phyloP scores from a whole-genome alignment of 495 filamentous ascomycete species.

The Hyaloscypha bicolor region DNA sequence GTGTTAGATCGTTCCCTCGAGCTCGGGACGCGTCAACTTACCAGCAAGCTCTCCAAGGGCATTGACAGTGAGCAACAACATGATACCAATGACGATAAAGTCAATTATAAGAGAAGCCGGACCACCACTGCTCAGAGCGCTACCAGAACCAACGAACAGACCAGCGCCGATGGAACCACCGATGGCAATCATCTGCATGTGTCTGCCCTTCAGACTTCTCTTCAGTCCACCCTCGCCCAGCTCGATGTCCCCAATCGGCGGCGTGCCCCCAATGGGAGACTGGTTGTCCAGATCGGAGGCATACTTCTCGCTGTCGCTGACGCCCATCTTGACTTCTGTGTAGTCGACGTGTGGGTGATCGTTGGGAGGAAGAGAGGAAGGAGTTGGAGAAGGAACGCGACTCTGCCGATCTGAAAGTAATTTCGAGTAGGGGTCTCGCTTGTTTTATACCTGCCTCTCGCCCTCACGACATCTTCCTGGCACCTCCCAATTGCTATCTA shows the following conservation, averaged over 20 bases:
- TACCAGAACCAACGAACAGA: constrained; percentile 86
- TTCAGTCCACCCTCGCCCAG: constrained; percentile 11
- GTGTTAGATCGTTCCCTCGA: constrained; percentile 18
- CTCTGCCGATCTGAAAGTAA: neutral
- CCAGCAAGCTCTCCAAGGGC: constrained; percentile 93
- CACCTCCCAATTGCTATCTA: constrained; percentile 19
- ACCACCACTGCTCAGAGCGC: constrained; percentile 75
- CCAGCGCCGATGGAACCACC: constrained; percentile 96
- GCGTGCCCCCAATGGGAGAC: neutral
- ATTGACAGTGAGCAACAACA: constrained; percentile 92
- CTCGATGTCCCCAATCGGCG: constrained; percentile 17
- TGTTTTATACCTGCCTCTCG: neutral
- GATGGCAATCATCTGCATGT: constrained; percentile 97
- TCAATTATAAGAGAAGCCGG: constrained; percentile 89
- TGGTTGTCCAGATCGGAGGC: constrained; percentile 13
- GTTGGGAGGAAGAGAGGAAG: neutral
- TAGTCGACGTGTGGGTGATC: neutral
- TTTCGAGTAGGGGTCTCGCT: neutral
- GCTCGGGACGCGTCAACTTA: constrained; percentile 34
- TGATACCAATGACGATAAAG: constrained; percentile 80
- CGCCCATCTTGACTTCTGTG: constrained; percentile 7
- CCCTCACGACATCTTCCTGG: neutral
- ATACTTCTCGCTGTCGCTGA: constrained; percentile 28
- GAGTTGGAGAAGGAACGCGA: neutral
- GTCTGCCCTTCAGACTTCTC: constrained; percentile 76